phyloP scores from a whole-genome alignment of 768 basidiomycete genomes.

The Tricholoma matsutake region DNA sequence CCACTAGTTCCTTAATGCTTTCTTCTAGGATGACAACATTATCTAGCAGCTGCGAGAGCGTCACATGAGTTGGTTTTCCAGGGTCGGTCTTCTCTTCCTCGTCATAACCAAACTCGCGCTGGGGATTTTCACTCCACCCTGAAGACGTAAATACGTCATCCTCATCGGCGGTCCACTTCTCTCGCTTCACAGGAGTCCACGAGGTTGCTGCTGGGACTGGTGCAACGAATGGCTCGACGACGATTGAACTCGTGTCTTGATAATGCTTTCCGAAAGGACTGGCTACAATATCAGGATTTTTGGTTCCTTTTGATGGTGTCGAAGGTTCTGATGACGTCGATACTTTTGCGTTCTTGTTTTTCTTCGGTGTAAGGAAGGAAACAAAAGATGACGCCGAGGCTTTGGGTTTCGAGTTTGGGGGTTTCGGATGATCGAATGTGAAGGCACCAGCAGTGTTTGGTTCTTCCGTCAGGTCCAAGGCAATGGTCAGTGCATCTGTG shows the following conservation, averaged over 20 bases:
- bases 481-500: constrained; percentile 80
- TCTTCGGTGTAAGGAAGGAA: constrained; percentile 79
- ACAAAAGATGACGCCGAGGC: constrained; percentile 57
- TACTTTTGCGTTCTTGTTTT: constrained; percentile 44
- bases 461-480: constrained; percentile 59
- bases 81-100: constrained; percentile 26
- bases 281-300: constrained; percentile 45
- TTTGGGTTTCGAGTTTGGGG: constrained; percentile 48
- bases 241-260: constrained; percentile 66
- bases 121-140: constrained; percentile 23
- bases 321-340: constrained; percentile 37
- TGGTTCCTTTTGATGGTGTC: constrained; percentile 40
- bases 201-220: constrained; percentile 54
- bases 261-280: constrained; percentile 89
- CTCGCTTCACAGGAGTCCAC: constrained; percentile 58
- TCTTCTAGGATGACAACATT: constrained; percentile 96
- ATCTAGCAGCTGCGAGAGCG: constrained; percentile 82
- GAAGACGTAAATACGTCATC: constrained; percentile 69
- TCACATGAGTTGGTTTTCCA: constrained; percentile 44
- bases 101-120: constrained; percentile 21
- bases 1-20: constrained; percentile 88
- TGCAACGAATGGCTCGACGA: constrained; percentile 67
- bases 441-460: constrained; percentile 23
- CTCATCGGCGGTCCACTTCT: constrained; percentile 55
- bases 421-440: constrained; percentile 29